Base-by-base conservation (phyloP, 2,329 filamentous ascomycete genomes). In the Dactylellina parvicollis region DNA sequence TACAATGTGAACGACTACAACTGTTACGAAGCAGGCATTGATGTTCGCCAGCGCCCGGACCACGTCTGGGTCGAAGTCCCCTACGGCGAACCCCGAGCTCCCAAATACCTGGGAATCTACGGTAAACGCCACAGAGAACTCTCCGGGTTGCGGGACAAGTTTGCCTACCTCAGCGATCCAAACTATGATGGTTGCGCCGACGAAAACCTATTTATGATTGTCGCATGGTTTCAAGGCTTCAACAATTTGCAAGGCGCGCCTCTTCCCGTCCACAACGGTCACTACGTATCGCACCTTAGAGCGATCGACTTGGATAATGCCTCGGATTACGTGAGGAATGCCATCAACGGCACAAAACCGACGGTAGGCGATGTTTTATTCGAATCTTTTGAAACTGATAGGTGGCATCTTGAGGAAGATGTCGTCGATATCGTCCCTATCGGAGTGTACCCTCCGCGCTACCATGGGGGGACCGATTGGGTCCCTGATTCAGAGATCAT, bases 21-120 rank as follows among this genome's bases (percentile, higher is more conserved):
- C 49, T 56, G 52, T 14, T 56, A 56, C 20, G 20, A 38, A 10
- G 52, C 52, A 3, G 52, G 52, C 18, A 38, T 56, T 22, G 52
- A 56, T 16, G 12, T 56, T 9, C 20, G 10, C 7, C 4, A 32
- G 4, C 9, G 22, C 34, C 34, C 52, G n/a, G 36, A 56, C n/a
- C 32, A 42, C n/a, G 1, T 56, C 9, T 56, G 20, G 32, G 18
- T 56, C 32, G 34, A 56, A 42, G 18, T 22, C 5, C 52, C 52
- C 2, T 4, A 14, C 7, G 20, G 22, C 20, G 4, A 56, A 56
- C 34, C 32, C 9, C 32, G 18, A 12, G 36, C 52, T 3, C 52
- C 52, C 1, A 40, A 42, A 26, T 56, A 40, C 18, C 12, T 56
- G 22, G 52, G 34, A 4, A 16, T 56, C 32, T 56, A 40, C 52